Base-by-base conservation (phyloP, 139 green algal species). In the Chlamydomonas sp. region DNA sequence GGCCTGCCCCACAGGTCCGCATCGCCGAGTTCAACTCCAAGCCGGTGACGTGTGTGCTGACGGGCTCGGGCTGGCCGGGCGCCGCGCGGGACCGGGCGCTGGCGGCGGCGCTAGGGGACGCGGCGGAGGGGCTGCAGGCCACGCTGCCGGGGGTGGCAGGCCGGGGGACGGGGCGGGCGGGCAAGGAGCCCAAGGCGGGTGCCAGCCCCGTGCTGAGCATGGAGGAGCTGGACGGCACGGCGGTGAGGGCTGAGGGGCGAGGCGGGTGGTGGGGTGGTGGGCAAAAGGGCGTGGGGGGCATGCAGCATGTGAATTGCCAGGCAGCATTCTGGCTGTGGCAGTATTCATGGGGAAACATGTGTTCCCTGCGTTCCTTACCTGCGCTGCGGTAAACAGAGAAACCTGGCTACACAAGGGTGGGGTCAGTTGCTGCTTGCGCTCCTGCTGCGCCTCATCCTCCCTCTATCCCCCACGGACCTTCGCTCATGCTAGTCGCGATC, bases 11-110 rank as follows among this genome's bases (percentile, higher is more conserved):
- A 8, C 88, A 93, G 92, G 72, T 95, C 5, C 77, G 62, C 20
- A 74, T 95, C 31, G 85, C 93, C 15, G 90, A 94, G 88, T 94
- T 94, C 78, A 91, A 94, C 78, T 90, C 90, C 20, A 62, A 87
- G 74, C 86, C 91, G 2, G 78, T 93, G 31, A 59, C 31, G 2
- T 93, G 90, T 74, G 85, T 63, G 2, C 62, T 95, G 17, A 93
- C 86, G 4, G 92, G 92, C 18, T 92, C 85, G 1, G 91, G 73
- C 2, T 82, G 86, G 18, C 91, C 92, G 59, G 91, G 91, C 4
- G 18, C 92, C 63, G 80, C 84, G 16, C 84, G 87, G 62, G 90
- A 92, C 84, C 60, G 31, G 14, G 64, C 83, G 77, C 87, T 92
- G 75, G 83, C 59, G 61, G 85, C 12, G 77, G 86, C 63, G 31